Evolutionary conservation across 768 basidiomycete species (phyloP), one percentile per base, ranked within the genome.

Genomic region (Suillus placidus): DNA sequence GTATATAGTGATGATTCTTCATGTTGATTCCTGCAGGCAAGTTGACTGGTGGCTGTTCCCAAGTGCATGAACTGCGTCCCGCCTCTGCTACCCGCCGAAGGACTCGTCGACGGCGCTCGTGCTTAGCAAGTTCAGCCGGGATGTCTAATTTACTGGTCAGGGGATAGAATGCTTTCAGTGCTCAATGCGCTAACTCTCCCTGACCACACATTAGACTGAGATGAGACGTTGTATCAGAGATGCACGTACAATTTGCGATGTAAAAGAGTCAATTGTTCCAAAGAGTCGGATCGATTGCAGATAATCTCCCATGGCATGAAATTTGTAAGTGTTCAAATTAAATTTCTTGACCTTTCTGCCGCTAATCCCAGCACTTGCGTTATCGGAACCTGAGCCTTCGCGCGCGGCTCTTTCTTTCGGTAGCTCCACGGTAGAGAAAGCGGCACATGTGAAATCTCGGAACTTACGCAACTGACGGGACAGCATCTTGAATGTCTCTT

Each of bases 321-420:
- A 68, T 62, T 76, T 77, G 62, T 76, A 77, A 0, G 73, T 78
- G 6, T 64, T 61, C 20, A 76, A 57, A 45, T 76, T 77, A 47
- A 76, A 69, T 0, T 14, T 60, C 58, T 71, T 75, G 0, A 40
- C 14, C 10, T 47, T 23, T 14, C 35, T 7, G 6, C 30, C 0
- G 52, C 65, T 35, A 66, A 57, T 18, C 71, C 64, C 10, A 52
- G 30, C 34, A 60, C 9, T 18, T n/a, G 10, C 1, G 3, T 45
- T 45, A 18, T 8, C 7, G 16, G 5, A 8, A 16, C 3, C 16
- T 2, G 23, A 20, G 40, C 35, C 1, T 13, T 58, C 58, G 0
- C 77, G 77, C 4, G 80, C 78, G 3, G 68, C 73, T 3, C 65
- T 69, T 61, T 86, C 84, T 2, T 62, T 62, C 0, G 81, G 82